Evolutionary conservation across 164 flowering plant genomes (phyloP).

Genomic region (Tetracentron sinense): DNA sequence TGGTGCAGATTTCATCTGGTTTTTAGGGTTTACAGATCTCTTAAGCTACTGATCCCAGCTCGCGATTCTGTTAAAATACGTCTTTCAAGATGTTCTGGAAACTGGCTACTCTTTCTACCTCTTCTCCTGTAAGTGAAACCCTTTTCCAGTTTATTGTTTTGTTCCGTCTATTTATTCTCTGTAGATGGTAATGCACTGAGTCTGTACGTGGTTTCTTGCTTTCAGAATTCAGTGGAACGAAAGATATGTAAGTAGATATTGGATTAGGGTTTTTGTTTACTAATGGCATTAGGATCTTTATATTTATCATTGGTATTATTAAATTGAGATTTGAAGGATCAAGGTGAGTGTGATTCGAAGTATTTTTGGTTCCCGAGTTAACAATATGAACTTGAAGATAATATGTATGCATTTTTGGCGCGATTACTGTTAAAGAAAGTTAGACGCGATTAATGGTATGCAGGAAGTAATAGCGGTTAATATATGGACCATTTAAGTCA

Average conservation of each 20-base stretch:
- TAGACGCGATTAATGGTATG: not conserved
- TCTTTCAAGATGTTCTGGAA: constrained; percentile 77
- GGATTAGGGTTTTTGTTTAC: not conserved
- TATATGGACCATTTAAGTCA: not conserved
- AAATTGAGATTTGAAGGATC: not conserved
- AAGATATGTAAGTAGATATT: not conserved
- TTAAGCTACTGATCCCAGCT: not conserved
- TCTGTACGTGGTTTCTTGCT: too few relatives aligned
- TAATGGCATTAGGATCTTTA: not conserved
- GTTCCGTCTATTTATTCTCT: not conserved
- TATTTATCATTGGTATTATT: not conserved
- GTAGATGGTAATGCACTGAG: too few relatives aligned
- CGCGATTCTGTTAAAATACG: not conserved
- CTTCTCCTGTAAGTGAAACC: constrained; percentile 71
- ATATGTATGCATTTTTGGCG: not conserved
- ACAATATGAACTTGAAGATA: not conserved
- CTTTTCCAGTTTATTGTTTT: not conserved
- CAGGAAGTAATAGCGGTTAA: not conserved
- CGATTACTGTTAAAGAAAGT: not conserved
- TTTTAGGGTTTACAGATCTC: constrained; percentile 33
- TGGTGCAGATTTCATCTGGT: not conserved
- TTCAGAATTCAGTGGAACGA: not conserved
- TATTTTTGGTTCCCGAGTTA: not conserved
- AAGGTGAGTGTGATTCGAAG: not conserved
- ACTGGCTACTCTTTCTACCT: constrained; percentile 71